A percentile compares a stretch with the other conserved stretches of the same genome.
Evolutionary conservation across 2,329 filamentous ascomycete species (phyloP).

Genomic region (Sclerotiophoma versabilis): DNA sequence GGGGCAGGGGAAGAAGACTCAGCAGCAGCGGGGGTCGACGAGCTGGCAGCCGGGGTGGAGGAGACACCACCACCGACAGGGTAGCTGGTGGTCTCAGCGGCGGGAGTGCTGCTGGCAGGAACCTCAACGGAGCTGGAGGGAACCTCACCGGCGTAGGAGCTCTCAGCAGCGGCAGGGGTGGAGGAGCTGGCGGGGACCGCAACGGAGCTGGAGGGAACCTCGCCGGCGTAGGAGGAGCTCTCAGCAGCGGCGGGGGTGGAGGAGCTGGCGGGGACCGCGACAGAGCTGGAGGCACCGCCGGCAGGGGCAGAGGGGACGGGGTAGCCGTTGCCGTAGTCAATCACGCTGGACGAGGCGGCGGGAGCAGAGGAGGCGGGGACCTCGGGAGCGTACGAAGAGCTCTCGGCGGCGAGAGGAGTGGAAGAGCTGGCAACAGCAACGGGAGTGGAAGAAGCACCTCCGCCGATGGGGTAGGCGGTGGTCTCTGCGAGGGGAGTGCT

Average conservation of each 20-base stretch:
- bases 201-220: not conserved
- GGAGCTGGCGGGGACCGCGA: constrained; percentile 5
- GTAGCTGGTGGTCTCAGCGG: constrained; percentile 7
- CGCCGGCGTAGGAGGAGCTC: constrained; percentile 3
- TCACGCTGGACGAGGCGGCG: constrained; percentile 12
- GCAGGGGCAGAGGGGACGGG: constrained; percentile 15
- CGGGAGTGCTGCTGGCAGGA: constrained; percentile 15
- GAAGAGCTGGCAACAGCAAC: constrained; percentile 14
- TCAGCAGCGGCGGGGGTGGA: constrained; percentile 4
- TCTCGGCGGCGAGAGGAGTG: constrained; percentile 14
- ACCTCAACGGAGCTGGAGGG: not conserved
- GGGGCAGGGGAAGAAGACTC: not conserved
- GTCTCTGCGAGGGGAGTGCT: constrained; percentile 15
- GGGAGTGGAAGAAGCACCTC: constrained; percentile 9
- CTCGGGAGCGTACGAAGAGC: constrained; percentile 12
- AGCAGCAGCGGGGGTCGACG: constrained; percentile 8
- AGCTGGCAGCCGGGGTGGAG: constrained; percentile 8
- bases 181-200: constrained; percentile 3
- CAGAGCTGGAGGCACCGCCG: constrained; percentile 14
- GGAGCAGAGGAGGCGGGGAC: constrained; percentile 14
- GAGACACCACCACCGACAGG: constrained; percentile 8
- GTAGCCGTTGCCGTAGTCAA: constrained; percentile 16
- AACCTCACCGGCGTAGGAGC: not conserved
- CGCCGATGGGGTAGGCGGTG: not conserved
- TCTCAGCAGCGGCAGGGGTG: not conserved